Evolutionary conservation across 371 early-diverging fungal species (phyloP).

Genomic region (Mucor circinelloides): DNA sequence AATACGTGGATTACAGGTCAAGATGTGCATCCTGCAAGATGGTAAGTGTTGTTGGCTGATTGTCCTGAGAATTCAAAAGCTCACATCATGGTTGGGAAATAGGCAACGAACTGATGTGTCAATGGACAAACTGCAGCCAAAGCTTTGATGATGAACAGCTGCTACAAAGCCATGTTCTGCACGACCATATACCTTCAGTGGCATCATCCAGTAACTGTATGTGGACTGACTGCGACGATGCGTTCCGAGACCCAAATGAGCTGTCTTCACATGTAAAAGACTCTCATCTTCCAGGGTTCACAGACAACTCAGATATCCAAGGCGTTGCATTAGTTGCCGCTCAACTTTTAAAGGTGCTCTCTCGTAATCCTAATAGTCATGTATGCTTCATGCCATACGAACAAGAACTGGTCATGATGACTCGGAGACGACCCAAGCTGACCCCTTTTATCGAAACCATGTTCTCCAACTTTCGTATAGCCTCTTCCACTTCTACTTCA

Average conservation of each 20-base stretch:
- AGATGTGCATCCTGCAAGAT: constrained; percentile 34
- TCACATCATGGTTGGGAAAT: neutral
- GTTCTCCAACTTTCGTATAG: constrained; percentile 24
- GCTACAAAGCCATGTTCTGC: constrained; percentile 53
- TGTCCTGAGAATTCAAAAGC: neutral
- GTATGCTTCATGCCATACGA: constrained; percentile 63
- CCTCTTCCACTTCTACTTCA: constrained; percentile 16
- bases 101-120: constrained; percentile 40
- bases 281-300: constrained; percentile 24
- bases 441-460: constrained; percentile 25
- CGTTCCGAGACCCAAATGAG: constrained; percentile 15
- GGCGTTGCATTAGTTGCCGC: constrained; percentile 70
- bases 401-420: constrained; percentile 25
- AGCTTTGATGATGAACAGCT: constrained; percentile 44
- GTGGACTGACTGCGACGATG: constrained; percentile 46
- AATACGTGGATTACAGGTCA: constrained; percentile 34
- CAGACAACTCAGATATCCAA: constrained; percentile 38
- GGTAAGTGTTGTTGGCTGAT: constrained; percentile 6
- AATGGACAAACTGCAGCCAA: constrained; percentile 58
- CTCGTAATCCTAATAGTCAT: constrained; percentile 55
- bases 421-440: constrained; percentile 31
- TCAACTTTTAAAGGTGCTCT: constrained; percentile 64
- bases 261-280: constrained; percentile 15
- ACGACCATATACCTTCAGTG: constrained; percentile 43
- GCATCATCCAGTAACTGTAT: constrained; percentile 36